phyloP scores from a whole-genome alignment of 345 rosid species.

The Rhodomyrtus tomentosa region DNA sequence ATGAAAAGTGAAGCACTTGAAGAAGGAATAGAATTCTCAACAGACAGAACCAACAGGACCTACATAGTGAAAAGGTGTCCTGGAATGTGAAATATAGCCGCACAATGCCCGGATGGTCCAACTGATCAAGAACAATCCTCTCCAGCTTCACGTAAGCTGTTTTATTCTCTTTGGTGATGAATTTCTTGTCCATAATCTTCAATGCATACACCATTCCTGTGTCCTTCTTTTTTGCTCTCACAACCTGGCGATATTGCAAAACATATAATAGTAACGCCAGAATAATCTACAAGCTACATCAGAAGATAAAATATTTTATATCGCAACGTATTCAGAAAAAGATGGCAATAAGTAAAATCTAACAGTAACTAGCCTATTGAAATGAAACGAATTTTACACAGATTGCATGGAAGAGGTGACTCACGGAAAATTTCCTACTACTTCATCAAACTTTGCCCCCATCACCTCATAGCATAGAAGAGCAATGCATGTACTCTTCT shows the following conservation, averaged over 20 bases:
- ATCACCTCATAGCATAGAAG: not conserved
- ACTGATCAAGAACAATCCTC: conserved; percentile 91
- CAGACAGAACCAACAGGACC: conserved; percentile 19
- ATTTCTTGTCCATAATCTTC: conserved; percentile 98
- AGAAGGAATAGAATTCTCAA: not conserved
- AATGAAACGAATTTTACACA: not conserved
- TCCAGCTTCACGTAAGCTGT: conserved; percentile 93
- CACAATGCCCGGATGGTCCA: conserved; percentile 94
- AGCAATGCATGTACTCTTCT: not conserved
- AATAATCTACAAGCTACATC: not conserved
- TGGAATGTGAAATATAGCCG: conserved; percentile 86
- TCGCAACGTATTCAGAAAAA: not conserved
- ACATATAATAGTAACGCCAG: not conserved
- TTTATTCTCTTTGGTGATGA: conserved; percentile 96
- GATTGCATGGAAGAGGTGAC: not conserved
- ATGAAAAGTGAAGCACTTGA: not conserved
- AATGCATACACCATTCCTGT: conserved; percentile 77
- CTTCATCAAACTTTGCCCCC: not conserved
- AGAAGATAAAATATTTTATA: not conserved
- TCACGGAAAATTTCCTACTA: not conserved
- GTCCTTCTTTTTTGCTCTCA: conserved; percentile 90
- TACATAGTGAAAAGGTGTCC: conserved; percentile 82
- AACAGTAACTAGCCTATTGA: not conserved
- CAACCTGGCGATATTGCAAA: conserved; percentile 38
- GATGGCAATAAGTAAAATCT: not conserved